These are phyloP conservation scores for Trichaptum fuscoviolaceum DNA, from an alignment of 768 basidiomycete species.

Conservation along the genomic window DNA sequence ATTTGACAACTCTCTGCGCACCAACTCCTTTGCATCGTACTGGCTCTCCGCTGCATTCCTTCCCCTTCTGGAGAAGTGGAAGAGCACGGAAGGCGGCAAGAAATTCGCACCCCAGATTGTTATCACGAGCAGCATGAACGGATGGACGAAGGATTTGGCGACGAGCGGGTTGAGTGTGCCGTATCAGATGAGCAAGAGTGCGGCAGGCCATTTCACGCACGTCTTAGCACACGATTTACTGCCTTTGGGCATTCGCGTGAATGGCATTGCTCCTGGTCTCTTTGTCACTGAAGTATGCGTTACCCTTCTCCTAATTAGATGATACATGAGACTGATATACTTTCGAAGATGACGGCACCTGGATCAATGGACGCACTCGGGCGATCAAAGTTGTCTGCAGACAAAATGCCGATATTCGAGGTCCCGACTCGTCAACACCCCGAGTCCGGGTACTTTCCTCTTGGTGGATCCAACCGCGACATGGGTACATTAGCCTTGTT, in stretches of 20 bases:
- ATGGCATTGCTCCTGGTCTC: conserved; percentile 41
- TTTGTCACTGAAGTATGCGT: conserved; percentile 2
- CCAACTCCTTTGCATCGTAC: conserved; percentile 43
- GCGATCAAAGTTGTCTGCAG: conserved; percentile 13
- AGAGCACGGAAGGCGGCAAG: conserved; percentile 23
- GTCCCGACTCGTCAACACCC: conserved; percentile 25
- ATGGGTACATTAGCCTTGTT: conserved; percentile 39
- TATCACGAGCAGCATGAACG: conserved; percentile 49
- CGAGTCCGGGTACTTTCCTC: conserved; percentile 9
- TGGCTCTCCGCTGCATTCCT: conserved; percentile 56
- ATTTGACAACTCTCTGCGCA: conserved; percentile 31
- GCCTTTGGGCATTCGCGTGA: conserved; percentile 42
- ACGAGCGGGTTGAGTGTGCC: conserved; percentile 37
- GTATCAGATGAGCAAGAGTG: conserved; percentile 44
- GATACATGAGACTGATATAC: conserved; percentile 25
- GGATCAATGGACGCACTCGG: conserved; percentile 24
- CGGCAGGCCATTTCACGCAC: conserved; percentile 40
- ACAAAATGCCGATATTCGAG: conserved; percentile 22
- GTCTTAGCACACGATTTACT: conserved; percentile 43
- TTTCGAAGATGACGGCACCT: conserved; percentile 25
- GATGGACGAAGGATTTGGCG: conserved; percentile 46
- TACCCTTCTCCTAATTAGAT: background rate
- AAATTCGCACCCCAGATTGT: conserved; percentile 43
- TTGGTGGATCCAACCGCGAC: conserved; percentile 35
- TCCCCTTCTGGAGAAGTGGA: conserved; percentile 45